Base-by-base conservation (phyloP, 23 red algal species). In the Gracilaria caudata region DNA sequence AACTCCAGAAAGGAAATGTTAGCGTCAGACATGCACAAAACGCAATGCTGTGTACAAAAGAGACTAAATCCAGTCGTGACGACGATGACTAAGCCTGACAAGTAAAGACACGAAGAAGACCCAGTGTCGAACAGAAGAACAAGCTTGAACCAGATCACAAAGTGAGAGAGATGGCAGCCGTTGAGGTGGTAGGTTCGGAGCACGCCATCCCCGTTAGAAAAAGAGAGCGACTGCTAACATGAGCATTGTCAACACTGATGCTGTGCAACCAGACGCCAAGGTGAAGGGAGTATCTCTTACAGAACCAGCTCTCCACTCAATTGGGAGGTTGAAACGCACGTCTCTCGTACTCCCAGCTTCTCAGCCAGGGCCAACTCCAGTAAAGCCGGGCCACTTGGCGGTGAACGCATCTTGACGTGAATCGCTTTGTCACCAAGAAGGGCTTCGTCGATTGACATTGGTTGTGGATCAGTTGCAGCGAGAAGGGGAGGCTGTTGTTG, bases 391-490 rank as follows among this genome's bases (percentile, higher is more conserved):
- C 11, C 19, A 36, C 37, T 36, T 13, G 19, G 20, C 26, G 34
- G 40, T 41, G 32, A 41, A 0, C 6, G 65, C 17, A 8, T 16
- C 13, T n/a, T 40, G 65, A 39, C 65, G 65, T 41, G 34, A 71
- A 14, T 71, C 65, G 19, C 65, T 71, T 19, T 13, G 35, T 41
- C 65, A 71, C 34, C 34, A 26, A 71, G 65, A 71, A 71, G 65
- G 34, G 16, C 65, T 71, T 2, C 19, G 34, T 41, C 65, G 65
- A 41, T 20, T 71, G 37, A 71, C 65, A 14, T 36, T 34, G 11
- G 65, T 71, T 11, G 65, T 71, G 65, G 65, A 71, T 71, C 65
- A 71, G 26, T 41, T 71, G 33, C 65, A 71, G 23, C 65, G 13
- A 33, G 37, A 71, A n/a, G 65, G 65, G 5, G 65, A 71, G 37